Evolutionary conservation across 2,329 filamentous ascomycete species (phyloP).

Genomic region (Blastomyces emzantsi): DNA sequence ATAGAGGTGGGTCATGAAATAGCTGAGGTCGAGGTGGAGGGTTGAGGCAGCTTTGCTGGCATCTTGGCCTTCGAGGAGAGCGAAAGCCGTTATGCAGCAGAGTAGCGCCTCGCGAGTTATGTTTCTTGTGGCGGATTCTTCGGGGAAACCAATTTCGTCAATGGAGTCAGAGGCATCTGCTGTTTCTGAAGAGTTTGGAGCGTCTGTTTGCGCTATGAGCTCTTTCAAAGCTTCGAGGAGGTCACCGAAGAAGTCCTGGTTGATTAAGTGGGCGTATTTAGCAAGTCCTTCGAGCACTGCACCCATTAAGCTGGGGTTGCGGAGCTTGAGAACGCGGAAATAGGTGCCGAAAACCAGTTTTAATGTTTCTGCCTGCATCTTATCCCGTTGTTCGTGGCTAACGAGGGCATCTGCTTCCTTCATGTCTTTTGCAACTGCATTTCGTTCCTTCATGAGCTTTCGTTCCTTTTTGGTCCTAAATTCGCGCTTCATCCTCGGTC

Average conservation of each 20-base stretch:
- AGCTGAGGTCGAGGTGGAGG: constrained; percentile 83
- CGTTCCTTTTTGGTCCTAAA: constrained; percentile 83
- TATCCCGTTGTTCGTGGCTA: constrained; percentile 82
- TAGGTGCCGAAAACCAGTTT: constrained; percentile 95
- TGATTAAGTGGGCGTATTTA: constrained; percentile 92
- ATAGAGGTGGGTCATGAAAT: constrained; percentile 93
- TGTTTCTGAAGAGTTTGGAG: constrained; percentile 40
- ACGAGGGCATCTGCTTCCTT: constrained; percentile 83
- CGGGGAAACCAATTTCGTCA: constrained; percentile 39
- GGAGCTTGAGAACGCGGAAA: constrained; percentile 84
- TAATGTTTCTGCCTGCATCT: constrained; percentile 88
- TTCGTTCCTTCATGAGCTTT: constrained; percentile 77
- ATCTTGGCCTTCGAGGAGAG: constrained; percentile 91
- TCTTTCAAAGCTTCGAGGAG: constrained; percentile 91
- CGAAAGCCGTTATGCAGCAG: constrained; percentile 92
- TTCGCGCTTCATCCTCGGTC: constrained; percentile 64
- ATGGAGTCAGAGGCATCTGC: constrained; percentile 36
- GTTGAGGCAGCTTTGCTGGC: constrained; percentile 71
- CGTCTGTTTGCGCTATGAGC: constrained; percentile 58
- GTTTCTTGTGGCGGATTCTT: constrained; percentile 50
- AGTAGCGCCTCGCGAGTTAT: constrained; percentile 78
- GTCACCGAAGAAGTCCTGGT: constrained; percentile 98
- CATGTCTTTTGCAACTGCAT: constrained; percentile 86
- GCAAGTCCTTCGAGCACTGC: constrained; percentile 90
- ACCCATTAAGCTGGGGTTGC: constrained; percentile 81